phyloP scores from a whole-genome alignment of 1,284 basidiomycete species.

The Pseudozyma thailandica region DNA sequence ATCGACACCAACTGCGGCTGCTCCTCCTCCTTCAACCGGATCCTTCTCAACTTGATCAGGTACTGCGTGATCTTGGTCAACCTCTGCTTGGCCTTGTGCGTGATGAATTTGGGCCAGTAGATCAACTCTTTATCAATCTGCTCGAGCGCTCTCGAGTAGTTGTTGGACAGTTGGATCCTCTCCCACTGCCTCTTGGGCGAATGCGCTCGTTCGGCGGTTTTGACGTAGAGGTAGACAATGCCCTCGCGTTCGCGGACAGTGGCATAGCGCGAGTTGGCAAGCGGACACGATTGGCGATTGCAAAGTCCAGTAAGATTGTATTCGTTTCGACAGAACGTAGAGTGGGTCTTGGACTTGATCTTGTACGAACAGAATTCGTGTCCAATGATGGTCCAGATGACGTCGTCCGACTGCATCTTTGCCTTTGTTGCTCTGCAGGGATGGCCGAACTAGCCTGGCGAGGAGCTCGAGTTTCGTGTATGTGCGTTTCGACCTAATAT shows the following conservation, averaged over 20 bases:
- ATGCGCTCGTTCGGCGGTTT: slow-evolving; percentile 97
- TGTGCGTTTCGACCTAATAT: too few species aligned
- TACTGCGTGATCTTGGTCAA: slow-evolving; percentile 99
- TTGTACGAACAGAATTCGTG: slow-evolving; percentile 67
- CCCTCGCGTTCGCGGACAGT: slow-evolving; percentile 96
- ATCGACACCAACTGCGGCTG: slow-evolving; percentile 92
- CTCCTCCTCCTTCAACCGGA: slow-evolving; percentile 79
- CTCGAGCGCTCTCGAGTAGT: slow-evolving; percentile 92
- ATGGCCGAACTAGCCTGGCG: too few species aligned
- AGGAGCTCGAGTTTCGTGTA: too few species aligned
- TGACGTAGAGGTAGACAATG: slow-evolving; percentile 92
- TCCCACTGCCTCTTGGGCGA: slow-evolving; percentile 98
- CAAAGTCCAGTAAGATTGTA: slow-evolving; percentile 99
- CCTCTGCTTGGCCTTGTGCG: slow-evolving; percentile 99
- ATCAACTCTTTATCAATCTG: slow-evolving; percentile 83
- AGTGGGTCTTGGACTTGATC: slow-evolving; percentile 64
- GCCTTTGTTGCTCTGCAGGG: too few species aligned
- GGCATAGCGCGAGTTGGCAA: slow-evolving; percentile 96
- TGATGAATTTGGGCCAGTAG: slow-evolving; percentile 97
- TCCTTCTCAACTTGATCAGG: slow-evolving; percentile 94
- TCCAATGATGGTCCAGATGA: slow-evolving; percentile 66
- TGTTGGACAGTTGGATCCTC: slow-evolving; percentile 88
- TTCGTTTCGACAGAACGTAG: slow-evolving; percentile 96
- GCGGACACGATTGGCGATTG: slow-evolving; percentile 92
- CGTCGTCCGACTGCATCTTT: slow-evolving; percentile 67